phyloP scores from a whole-genome alignment of 768 basidiomycete species.

The Tylopilus balloui region DNA sequence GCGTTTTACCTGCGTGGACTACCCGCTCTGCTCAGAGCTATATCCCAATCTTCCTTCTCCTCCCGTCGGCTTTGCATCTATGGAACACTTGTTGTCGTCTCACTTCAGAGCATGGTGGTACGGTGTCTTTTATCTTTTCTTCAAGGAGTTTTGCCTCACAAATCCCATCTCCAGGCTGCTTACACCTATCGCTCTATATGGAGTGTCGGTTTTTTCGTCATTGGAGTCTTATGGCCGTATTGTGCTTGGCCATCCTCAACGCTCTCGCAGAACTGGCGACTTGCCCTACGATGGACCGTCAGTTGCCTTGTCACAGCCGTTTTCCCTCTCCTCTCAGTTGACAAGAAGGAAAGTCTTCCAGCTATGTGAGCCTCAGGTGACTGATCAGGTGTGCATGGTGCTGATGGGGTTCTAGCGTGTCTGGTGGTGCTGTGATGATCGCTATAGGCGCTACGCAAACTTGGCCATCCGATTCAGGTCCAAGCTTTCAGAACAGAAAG shows the following conservation, averaged over 20 bases:
- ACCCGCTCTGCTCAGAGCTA: slow-evolving; percentile 10
- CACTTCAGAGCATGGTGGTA: slow-evolving; percentile 71
- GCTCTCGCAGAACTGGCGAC: slow-evolving; percentile 22
- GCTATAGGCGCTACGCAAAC: slow-evolving; percentile 28
- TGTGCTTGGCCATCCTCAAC: slow-evolving; percentile 41
- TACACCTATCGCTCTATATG: slow-evolving; percentile 71
- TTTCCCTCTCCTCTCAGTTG: slow-evolving; percentile 70
- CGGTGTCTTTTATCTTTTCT: slow-evolving; percentile 29
- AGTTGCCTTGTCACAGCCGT: slow-evolving; percentile 53
- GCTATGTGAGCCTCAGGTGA: slow-evolving; percentile 56
- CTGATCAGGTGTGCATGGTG: background rate
- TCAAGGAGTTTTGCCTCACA: background rate
- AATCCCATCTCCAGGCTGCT: slow-evolving; percentile 42
- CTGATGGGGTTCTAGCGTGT: slow-evolving; percentile 33
- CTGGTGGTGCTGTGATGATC: slow-evolving; percentile 47
- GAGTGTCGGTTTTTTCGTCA: slow-evolving; percentile 58
- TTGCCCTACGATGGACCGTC: slow-evolving; percentile 40
- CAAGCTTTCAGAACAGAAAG: background rate
- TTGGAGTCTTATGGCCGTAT: slow-evolving; percentile 65
- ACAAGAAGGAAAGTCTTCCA: slow-evolving; percentile 59
- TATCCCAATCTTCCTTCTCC: slow-evolving; percentile 25
- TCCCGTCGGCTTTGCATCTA: slow-evolving; percentile 22
- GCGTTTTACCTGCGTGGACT: slow-evolving; percentile 38
- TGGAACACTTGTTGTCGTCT: slow-evolving; percentile 34
- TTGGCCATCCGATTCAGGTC: slow-evolving; percentile 3